Evolutionary conservation across 345 rosid genomes (phyloP).

Genomic region (Moricandia moricandioides): DNA sequence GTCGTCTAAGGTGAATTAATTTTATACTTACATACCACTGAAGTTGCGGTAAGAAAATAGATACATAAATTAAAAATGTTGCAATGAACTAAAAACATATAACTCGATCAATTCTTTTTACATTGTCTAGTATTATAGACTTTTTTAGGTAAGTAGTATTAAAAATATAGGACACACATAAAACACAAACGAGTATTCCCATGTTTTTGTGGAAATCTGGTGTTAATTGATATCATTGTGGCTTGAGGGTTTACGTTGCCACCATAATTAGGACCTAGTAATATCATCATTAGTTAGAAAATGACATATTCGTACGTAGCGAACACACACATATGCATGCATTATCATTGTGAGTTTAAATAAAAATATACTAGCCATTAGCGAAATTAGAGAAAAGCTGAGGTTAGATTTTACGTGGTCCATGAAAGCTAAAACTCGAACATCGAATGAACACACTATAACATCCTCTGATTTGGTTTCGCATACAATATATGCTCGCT

Average conservation of each 20-base stretch:
- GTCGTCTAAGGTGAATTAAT: neutral
- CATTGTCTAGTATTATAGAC: neutral
- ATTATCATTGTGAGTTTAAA: neutral
- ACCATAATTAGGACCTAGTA: constrained; percentile 31
- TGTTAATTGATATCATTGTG: constrained; percentile 17
- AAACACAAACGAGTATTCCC: neutral
- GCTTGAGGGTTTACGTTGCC: constrained; percentile 31
- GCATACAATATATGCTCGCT: neutral
- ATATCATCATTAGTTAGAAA: constrained; percentile 18
- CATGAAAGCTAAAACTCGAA: neutral
- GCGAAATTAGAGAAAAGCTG: neutral
- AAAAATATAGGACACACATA: neutral
- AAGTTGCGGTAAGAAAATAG: neutral
- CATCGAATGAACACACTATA: neutral
- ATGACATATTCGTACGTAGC: constrained; percentile 16
- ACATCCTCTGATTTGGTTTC: neutral
- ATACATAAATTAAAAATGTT: neutral
- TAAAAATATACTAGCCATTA: constrained; percentile 1
- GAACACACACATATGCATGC: constrained; percentile 31
- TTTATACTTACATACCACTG: neutral
- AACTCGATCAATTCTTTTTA: neutral
- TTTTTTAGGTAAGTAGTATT: neutral
- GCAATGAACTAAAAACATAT: neutral
- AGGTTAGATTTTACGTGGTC: neutral
- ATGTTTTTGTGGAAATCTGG: constrained; percentile 1